A percentile compares a stretch with the other conserved stretches of the same genome.
These are phyloP conservation scores for Glycine soja DNA, from an alignment of 306 rosid species.

Conservation along the genomic window DNA sequence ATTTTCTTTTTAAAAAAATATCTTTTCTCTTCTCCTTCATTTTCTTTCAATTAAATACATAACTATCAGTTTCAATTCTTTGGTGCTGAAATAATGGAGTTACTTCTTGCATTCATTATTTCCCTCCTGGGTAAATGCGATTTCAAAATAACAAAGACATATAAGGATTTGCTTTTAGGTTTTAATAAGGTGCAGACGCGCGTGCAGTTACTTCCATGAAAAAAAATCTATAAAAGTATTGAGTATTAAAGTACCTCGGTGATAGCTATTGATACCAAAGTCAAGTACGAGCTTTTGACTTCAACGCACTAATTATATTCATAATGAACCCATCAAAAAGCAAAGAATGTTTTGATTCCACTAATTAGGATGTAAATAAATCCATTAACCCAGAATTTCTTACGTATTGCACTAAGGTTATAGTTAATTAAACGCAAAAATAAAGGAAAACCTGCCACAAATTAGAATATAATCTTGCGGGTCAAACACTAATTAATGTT, in stretches of 20 bases:
- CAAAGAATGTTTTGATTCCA: conserved; percentile 41
- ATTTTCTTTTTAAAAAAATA: too few species aligned
- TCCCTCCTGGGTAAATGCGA: background rate
- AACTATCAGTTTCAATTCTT: background rate
- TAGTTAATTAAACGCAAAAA: conserved; percentile 36
- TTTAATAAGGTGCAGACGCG: background rate
- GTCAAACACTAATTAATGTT: conserved; percentile 48
- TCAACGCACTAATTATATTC: conserved; percentile 20
- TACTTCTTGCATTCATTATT: background rate
- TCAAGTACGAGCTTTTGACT: conserved; percentile 16
- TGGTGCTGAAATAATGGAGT: background rate
- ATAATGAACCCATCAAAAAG: background rate
- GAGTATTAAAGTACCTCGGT: background rate
- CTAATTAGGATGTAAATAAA: conserved; percentile 11
- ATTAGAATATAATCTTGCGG: conserved; percentile 27
- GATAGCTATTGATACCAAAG: background rate
- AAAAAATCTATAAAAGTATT: too few species aligned
- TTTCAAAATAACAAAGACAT: conserved; percentile 15
- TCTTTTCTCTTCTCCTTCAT: background rate
- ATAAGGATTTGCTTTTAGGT: background rate
- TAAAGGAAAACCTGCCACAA: conserved; percentile 22
- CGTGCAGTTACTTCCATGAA: background rate
- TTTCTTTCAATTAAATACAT: background rate
- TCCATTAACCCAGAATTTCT: conserved; percentile 12
- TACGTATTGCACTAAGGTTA: conserved; percentile 34